Evolutionary conservation across 2,329 filamentous ascomycete genomes (phyloP), one percentile per base, ranked within the genome.

Genomic region (Fusarium sulawesiense): DNA sequence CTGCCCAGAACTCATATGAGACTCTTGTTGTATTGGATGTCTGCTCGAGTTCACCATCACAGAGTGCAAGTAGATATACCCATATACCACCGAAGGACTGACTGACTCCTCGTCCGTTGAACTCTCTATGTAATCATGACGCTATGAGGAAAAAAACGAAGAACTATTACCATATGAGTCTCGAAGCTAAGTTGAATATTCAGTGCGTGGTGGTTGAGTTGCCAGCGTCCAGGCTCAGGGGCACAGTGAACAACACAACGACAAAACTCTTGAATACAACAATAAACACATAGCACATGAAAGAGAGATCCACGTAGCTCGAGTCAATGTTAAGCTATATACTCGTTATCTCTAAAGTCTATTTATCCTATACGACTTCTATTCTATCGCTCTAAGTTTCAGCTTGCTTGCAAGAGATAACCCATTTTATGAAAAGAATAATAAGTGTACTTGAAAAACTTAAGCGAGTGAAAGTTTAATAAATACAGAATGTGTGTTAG

Each of bases 231-330:
- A 34, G 16, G 14, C 32, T 34, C 32, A 34, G 32, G 32, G 32
- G 32, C 32, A 18, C 4, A 34, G 32, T 16, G 32, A 9, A 34
- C 7, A 34, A 18, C 32, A 34, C 27, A 16, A 16, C 12, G 18
- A 34, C 13, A 12, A 27, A n/a, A 41, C 13, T 51, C 32, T 9
- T 9, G n/a, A 9, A 2, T 27, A 3, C 6, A 13, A 16, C 4
- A 8, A 16, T 2, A 13, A 16, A 10, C 21, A 41, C 4, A 29
- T 16, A 10, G 4, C 1, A 8, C 14, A n/a, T 37, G 9, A 12
- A 37, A 3, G 18, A 10, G 9, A 11, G 2, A 3, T 6, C 6
- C 2, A 10, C 4, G 4, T n/a, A 37, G 18, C 10, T n/a, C 10
- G 7, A n/a, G 0, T 12, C 18, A 7, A 10, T n/a, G 10, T 11